Percentiles rank a stretch among this genome's conserved stretches.
Conservation (phyloP, 2,329 filamentous ascomycete genomes). For the Epichloe festucae region DNA sequence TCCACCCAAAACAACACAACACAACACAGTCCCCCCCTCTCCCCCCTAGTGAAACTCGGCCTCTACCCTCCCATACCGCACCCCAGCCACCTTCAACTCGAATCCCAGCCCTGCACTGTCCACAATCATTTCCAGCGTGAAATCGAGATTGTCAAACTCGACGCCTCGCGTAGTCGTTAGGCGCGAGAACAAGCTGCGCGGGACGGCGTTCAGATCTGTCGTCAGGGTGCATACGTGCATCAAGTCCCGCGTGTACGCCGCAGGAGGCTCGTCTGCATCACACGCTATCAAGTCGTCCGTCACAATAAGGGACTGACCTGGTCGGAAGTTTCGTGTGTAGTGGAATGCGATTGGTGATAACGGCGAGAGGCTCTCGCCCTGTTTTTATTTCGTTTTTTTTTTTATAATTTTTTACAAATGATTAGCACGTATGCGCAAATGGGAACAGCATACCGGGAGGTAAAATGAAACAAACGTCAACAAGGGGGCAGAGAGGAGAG, state of each 20-base stretch:
- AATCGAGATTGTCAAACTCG: conserved; percentile 72
- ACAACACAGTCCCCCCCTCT: neutral
- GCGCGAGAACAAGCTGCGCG: conserved; percentile 58
- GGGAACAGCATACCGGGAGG: neutral
- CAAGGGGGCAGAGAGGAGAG: neutral
- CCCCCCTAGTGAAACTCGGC: conserved; percentile 55
- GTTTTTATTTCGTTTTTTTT: too few species aligned
- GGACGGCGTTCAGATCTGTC: conserved; percentile 67
- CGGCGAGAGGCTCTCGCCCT: conserved; percentile 67
- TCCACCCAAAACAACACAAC: neutral
- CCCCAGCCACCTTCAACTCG: conserved; percentile 66
- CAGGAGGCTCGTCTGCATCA: conserved; percentile 53
- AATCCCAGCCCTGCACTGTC: conserved; percentile 66
- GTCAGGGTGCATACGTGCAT: conserved; percentile 67
- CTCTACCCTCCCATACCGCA: conserved; percentile 63
- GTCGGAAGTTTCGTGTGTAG: conserved; percentile 75
- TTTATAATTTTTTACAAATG: too few species aligned
- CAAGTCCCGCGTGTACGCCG: conserved; percentile 45
- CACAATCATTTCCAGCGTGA: conserved; percentile 72
- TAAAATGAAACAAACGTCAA: neutral
- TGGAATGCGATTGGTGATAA: conserved; percentile 65
- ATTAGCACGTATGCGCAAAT: too few species aligned
- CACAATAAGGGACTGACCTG: conserved; percentile 62
- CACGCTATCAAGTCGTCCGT: conserved; percentile 72
- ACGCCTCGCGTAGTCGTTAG: conserved; percentile 67